Evolutionary conservation across 371 early-diverging fungal genomes (phyloP).

Genomic region (Gilbertella persicaria): DNA sequence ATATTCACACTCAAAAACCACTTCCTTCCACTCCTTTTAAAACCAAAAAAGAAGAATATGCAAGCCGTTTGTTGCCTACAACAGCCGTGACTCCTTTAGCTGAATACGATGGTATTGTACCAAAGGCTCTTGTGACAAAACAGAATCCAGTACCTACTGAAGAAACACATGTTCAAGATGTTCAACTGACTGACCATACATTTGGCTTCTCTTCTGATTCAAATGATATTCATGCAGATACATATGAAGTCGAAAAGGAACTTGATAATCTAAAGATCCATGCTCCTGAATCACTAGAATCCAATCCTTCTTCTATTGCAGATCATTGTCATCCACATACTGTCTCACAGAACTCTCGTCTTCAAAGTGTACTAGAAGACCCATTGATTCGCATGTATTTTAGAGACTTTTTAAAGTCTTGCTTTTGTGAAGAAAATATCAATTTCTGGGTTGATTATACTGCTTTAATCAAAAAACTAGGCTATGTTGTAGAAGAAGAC

Average conservation of each 20-base stretch:
- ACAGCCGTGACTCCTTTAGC: background rate
- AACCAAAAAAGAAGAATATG: slow-evolving; percentile 13
- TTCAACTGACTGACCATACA: background rate
- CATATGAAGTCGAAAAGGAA: too few relatives aligned
- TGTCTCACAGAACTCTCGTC: slow-evolving; percentile 21
- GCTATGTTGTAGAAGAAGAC: slow-evolving; percentile 11
- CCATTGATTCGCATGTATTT: slow-evolving; percentile 56
- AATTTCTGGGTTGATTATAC: slow-evolving; percentile 59
- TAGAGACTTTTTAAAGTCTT: slow-evolving; percentile 59
- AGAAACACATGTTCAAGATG: too few relatives aligned
- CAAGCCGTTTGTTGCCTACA: slow-evolving; percentile 15
- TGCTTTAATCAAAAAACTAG: slow-evolving; percentile 29
- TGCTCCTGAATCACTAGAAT: too few relatives aligned
- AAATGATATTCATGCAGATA: background rate
- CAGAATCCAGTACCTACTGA: background rate
- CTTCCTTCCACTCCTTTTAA: background rate
- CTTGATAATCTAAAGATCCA: too few relatives aligned
- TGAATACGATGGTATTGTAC: background rate
- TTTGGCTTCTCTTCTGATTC: background rate
- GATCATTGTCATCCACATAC: slow-evolving; percentile 2
- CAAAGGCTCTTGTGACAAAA: slow-evolving; percentile 13
- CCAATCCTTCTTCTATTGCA: slow-evolving; percentile 1
- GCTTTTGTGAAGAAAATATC: slow-evolving; percentile 67
- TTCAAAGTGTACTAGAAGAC: slow-evolving; percentile 61
- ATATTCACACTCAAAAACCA: slow-evolving; percentile 2